Evolutionary conservation across 2,329 filamentous ascomycete species (phyloP), one percentile per base, ranked within the genome.

Genomic region (Aspergillus eucalypticola): DNA sequence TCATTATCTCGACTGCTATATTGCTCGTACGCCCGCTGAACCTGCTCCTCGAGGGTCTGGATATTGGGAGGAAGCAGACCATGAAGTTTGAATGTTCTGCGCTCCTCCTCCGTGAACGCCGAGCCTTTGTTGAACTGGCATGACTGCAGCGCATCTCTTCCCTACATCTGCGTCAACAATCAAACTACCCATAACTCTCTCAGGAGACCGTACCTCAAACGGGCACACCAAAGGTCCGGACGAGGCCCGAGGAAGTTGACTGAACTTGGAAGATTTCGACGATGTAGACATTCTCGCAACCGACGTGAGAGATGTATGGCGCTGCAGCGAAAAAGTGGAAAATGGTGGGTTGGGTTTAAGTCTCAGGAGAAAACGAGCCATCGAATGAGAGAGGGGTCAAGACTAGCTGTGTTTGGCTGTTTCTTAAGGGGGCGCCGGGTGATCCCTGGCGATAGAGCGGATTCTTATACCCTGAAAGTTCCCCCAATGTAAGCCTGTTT

Each of bases 101-200:
- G 85, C 70, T 96, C 92, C 27, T 90, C 78, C 0, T 79, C 68
- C 0, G 89, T 84, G 67, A 94, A 94, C 0, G 87, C 91, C 3
- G 91, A 92, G 29, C 92, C 92, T 75, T 95, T 95, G 79, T 96
- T 96, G 78, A 92, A 88, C 67, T 85, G 87, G 1, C 88, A 82
- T 10, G 84, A 86, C 61, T 86, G 84, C 8, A 92, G 80, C 5
- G 92, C 77, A 0, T 83, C 80, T 42, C 77, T 77, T 5, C 85
- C 84, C 64, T 73, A 50, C 17, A 38, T 11, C 5, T 15, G 19
- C 21, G 15, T 49, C 52, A 54, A 48, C 29, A 41, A 32, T 13
- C 8, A 41, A 57, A 4, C 6, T 13, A 10, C 7, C 35, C 6
- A n/a, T 3, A 23, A 15, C 1, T 25, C 13, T 25, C 21, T 21